Conservation (phyloP, 1,139 yeast genomes). For the Hansenula anomala region DNA sequence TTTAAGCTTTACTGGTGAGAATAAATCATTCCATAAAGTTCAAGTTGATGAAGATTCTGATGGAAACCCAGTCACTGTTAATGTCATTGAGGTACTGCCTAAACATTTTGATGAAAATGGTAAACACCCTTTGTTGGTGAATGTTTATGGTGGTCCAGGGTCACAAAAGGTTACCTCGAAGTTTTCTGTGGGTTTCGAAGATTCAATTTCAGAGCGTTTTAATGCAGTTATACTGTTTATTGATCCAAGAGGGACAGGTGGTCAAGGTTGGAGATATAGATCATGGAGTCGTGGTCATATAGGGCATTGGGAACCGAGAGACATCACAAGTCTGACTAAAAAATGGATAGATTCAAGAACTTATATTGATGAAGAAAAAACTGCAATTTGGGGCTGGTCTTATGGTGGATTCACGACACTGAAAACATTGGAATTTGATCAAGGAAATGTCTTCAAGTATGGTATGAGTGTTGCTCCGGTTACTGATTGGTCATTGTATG, state of each 20-base stretch:
- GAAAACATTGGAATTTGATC: slow-evolving; percentile 60
- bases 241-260: slow-evolving; percentile 87
- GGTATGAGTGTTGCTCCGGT: slow-evolving; percentile 82
- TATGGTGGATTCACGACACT: slow-evolving; percentile 71
- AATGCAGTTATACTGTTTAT: slow-evolving; percentile 66
- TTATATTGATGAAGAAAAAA: slow-evolving; percentile 49
- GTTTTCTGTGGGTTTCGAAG: slow-evolving; percentile 56
- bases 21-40: slow-evolving; percentile 40
- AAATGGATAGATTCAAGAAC: slow-evolving; percentile 46
- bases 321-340: slow-evolving; percentile 56
- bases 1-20: slow-evolving; percentile 43
- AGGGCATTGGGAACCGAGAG: slow-evolving; percentile 77
- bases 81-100: slow-evolving; percentile 67
- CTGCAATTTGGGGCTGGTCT: slow-evolving; percentile 85
- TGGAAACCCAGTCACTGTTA: slow-evolving; percentile 35
- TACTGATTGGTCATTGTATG: slow-evolving; percentile 66
- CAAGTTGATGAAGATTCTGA: slow-evolving; percentile 31
- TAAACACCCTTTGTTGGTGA: slow-evolving; percentile 69
- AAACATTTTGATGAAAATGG: slow-evolving; percentile 48
- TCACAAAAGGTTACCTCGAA: slow-evolving; percentile 55
- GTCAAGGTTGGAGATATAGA: slow-evolving; percentile 65
- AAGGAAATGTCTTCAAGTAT: slow-evolving; percentile 52
- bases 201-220: slow-evolving; percentile 52
- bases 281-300: slow-evolving; percentile 56
- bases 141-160: slow-evolving; percentile 86